Evolutionary conservation across 768 basidiomycete species (phyloP), one percentile per base, ranked within the genome.

Genomic region (Tubosaeta sp.): DNA sequence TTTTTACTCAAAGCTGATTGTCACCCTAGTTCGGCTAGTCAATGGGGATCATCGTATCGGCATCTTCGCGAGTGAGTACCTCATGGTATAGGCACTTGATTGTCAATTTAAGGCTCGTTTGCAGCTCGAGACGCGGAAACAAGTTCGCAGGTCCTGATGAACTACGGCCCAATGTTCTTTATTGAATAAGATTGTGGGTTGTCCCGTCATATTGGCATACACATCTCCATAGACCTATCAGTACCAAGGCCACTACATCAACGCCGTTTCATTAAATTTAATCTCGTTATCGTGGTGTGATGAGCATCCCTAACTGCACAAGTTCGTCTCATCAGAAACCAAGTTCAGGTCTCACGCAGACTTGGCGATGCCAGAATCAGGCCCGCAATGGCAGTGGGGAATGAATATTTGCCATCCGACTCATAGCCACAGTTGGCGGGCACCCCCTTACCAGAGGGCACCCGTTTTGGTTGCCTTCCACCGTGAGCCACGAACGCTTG

Each of bases 41-140:
- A 80, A 84, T 51, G 84, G 83, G 3, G 81, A 86, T 49, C 81
- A 84, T 45, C 76, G 85, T 14, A 83, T 88, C 47, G 84, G 79
- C 3, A 69, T 90, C 4, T 82, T 53, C n/a, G 48, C 51, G 10
- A 18, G 63, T 64, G 35, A 51, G 61, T 58, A 34, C 11, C 27
- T 45, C 24, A 2, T 22, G 18, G 10, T 14, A 24, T 29, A 13
- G 19, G 25, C 11, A 31, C 11, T 25, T 13, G 13, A 25, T 19
- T 40, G n/a, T n/a, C n/a, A n/a, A 27, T 27, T 27, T 6, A n/a
- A 42, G 31, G 48, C 14, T 6, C 1, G 12, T 42, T 19, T 31
- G 10, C 49, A 83, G 81, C 48, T 11, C 65, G 67, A n/a, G 52
- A 61, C 13, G 64, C 82, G 4, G 50, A 64, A 19, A 59, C 69